Evolutionary conservation across 768 basidiomycete genomes (phyloP).

Genomic region (Leccinum olivaceopallidum): DNA sequence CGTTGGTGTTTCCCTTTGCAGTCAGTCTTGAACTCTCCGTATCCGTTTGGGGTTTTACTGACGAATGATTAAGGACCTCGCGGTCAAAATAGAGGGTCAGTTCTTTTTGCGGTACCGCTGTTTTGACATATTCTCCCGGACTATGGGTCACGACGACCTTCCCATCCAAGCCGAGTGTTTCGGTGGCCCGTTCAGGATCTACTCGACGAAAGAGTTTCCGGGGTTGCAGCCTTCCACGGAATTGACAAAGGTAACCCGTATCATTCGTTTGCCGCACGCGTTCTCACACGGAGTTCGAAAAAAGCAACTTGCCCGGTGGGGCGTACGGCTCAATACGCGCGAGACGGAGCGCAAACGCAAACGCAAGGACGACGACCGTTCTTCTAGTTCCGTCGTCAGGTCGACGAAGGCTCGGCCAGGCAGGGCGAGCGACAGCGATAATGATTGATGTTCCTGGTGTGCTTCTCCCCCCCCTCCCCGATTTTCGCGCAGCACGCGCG

Average conservation of each 20-base stretch:
- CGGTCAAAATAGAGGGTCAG: conserved; percentile 63
- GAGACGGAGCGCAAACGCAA: conserved; percentile 39
- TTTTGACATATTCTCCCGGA: conserved; percentile 57
- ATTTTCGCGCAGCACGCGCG: background rate
- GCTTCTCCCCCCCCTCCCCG: background rate
- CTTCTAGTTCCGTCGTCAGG: conserved; percentile 8
- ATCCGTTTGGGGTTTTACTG: no score
- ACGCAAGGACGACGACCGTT: conserved; percentile 25
- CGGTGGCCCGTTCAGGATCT: conserved; percentile 67
- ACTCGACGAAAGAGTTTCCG: conserved; percentile 75
- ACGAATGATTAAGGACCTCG: conserved; percentile 51
- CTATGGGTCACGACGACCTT: conserved; percentile 29
- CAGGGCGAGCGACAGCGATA: conserved; percentile 28
- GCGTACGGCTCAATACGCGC: conserved; percentile 38
- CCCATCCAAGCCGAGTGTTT: conserved; percentile 64
- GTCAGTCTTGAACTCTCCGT: conserved; percentile 32
- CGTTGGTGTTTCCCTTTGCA: conserved; percentile 63
- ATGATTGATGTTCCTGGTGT: conserved; percentile 13
- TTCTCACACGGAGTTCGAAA: conserved; percentile 6
- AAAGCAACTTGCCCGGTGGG: conserved; percentile 37
- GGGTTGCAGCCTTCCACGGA: conserved; percentile 69
- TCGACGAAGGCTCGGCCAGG: conserved; percentile 3
- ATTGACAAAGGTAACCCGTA: conserved; percentile 51
- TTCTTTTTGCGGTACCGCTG: conserved; percentile 73
- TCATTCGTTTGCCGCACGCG: background rate